Base-by-base conservation (phyloP, 2,329 filamentous ascomycete genomes). In the Hymenoscyphus fructigenus region DNA sequence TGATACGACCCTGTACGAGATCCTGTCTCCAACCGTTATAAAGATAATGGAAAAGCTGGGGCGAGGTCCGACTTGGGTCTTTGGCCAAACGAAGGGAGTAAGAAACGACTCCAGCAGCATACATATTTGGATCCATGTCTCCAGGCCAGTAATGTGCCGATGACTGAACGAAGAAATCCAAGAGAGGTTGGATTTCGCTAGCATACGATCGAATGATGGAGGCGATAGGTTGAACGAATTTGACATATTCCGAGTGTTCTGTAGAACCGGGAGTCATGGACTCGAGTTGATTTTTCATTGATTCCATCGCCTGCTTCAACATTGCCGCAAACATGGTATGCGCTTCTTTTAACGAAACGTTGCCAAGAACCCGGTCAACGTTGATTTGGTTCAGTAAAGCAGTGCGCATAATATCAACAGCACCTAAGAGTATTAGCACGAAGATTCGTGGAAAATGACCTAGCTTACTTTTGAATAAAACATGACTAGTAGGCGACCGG, bases 1-100 rank as follows among this genome's bases (percentile, higher is more conserved):
- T 36, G 20, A 69, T 36, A 10, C 58, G 59, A 26, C 61, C 57
- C 14, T 64, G 60, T 15, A 67, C 60, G 5, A 74, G 41, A 29
- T 72, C 68, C 38, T 65, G 71, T 59, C 66, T 70, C 68, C 72
- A 74, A 12, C 69, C 70, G 61, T 66, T 71, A 60, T 68, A 69
- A 5, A 75, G 67, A 62, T 74, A 75, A 61, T 73, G 68, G 53
- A 74, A 74, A 10, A 74, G 65, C 34, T 70, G 68, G 7, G 65
- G 67, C 10, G 68, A 63, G 44, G 67, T 65, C 36, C 65, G 71
- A 58, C 66, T 63, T 2, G 62, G 65, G 9, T 71, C 65, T 17
- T 63, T 62, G 41, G 53, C 53, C 9, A 75, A 66, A 14, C 71
- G 67, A 32, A 72, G 59, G 20, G 67, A 71, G 57, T 75, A 75